Base-by-base conservation (phyloP, 2,329 filamentous ascomycete species). In the Keithomyces neogunnii region DNA sequence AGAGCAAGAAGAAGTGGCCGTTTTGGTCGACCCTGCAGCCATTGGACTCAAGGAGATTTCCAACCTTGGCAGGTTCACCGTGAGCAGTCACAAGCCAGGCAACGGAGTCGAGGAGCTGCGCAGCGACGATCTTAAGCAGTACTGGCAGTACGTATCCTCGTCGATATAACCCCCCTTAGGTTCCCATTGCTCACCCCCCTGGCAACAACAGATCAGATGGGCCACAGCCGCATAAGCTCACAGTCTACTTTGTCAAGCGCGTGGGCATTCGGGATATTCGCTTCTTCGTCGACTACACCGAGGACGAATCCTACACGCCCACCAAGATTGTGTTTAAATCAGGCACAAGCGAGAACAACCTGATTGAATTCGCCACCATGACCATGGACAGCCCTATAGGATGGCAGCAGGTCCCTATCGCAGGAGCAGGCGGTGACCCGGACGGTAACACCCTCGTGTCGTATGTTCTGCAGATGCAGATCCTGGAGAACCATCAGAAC, bases 401-500 rank as follows among this genome's bases (percentile, higher is more conserved):
- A 6, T 99, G 93, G 93, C 86, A 96, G 51, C 86, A 95, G 64
- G 86, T 96, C 1, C 83, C 88, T 28, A 69, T 81, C 19, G 65
- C 66, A 1, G 73, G 73, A 10, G 73, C 73, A 0, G 79, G 78
- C n/a, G 75, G 76, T 40, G 82, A 80, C 45, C 76, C 75, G 46
- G 83, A 82, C 62, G 86, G 79, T 40, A 86, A 84, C 60, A 87
- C 91, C 1, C 79, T 97, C 19, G 83, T 91, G 54, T 90, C 88
- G 13, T 96, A 92, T 71, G 82, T 97, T 32, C 77, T 99, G 31
- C 91, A 97, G 67, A 84, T 97, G 62, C 84, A 88, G 58, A 85
- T 99, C 47, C 80, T 92, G 48, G 93, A 97, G 71, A 99, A 99
- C 64, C 93, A 99, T 67, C 93, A 99, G 70, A 99, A 99, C 66